Evolutionary conservation across 2,329 filamentous ascomycete species (phyloP).

Genomic region (Pyrenophora tritici-repentis): DNA sequence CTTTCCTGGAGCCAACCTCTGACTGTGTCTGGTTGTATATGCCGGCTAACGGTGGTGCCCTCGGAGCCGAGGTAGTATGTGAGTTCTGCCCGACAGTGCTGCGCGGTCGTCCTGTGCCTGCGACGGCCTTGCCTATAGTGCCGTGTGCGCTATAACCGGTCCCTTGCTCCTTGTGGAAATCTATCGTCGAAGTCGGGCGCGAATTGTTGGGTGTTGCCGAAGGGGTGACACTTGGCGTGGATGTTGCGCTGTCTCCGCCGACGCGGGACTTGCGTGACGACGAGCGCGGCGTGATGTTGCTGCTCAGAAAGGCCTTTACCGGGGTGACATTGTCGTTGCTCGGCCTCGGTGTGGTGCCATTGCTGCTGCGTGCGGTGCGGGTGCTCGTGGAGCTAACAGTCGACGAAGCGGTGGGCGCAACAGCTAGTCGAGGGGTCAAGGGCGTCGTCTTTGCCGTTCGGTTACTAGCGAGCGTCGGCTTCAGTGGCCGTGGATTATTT

Average conservation of each 20-base stretch:
- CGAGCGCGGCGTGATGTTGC: constrained; percentile 79
- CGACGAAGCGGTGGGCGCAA: constrained; percentile 33
- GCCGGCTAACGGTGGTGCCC: constrained; percentile 29
- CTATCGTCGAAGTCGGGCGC: constrained; percentile 42
- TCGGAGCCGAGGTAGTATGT: constrained; percentile 28
- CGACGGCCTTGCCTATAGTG: not conserved
- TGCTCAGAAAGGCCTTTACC: constrained; percentile 62
- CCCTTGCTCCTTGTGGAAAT: constrained; percentile 36
- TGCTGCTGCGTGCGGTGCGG: constrained; percentile 36
- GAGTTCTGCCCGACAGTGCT: constrained; percentile 23
- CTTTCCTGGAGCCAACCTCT: constrained; percentile 32
- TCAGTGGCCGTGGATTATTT: constrained; percentile 63
- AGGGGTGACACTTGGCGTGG: constrained; percentile 68
- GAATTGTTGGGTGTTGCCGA: constrained; percentile 47
- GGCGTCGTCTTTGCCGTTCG: constrained; percentile 59
- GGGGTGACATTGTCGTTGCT: constrained; percentile 60
- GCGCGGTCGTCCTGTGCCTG: not conserved
- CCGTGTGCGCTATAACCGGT: constrained; percentile 33
- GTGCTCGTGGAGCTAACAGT: constrained; percentile 38
- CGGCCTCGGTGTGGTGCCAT: constrained; percentile 34
- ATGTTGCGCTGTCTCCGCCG: constrained; percentile 66
- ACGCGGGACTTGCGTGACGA: constrained; percentile 70
- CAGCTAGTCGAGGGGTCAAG: constrained; percentile 64
- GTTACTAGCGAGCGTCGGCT: constrained; percentile 70
- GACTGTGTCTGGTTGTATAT: constrained; percentile 31